Evolutionary conservation across 108 stramenopile species (phyloP).

Genomic region (Fragilariopsis cylindrus): DNA sequence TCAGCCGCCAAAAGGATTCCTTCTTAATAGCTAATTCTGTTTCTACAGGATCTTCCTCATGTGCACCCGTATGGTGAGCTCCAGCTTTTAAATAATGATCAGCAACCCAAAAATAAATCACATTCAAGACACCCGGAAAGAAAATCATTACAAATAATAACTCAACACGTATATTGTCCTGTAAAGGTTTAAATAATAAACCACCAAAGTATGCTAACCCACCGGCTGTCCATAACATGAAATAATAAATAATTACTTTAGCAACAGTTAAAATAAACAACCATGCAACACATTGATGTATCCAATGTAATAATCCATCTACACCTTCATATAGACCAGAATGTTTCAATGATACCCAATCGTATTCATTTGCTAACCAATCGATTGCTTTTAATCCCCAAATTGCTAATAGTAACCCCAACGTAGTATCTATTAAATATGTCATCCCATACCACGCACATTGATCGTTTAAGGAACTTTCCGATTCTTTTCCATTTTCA

Average conservation of each 20-base stretch:
- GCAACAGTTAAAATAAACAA: slow-evolving; percentile 70
- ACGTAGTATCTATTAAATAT: slow-evolving; percentile 85
- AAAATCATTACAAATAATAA: slow-evolving; percentile 92
- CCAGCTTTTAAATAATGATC: slow-evolving; percentile 85
- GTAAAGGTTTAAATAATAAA: slow-evolving; percentile 77
- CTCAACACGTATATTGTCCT: slow-evolving; percentile 81
- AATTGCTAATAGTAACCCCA: slow-evolving; percentile 80
- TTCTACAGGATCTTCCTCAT: slow-evolving; percentile 46
- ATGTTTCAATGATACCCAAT: slow-evolving; percentile 79
- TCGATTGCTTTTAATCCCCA: slow-evolving; percentile 69
- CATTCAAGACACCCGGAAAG: slow-evolving; percentile 88
- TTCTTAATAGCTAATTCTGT: slow-evolving; percentile 35
- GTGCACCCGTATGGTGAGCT: slow-evolving; percentile 48
- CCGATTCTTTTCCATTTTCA: slow-evolving; percentile 52
- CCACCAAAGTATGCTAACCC: slow-evolving; percentile 67
- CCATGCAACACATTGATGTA: slow-evolving; percentile 78
- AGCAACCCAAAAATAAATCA: slow-evolving; percentile 93
- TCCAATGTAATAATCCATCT: slow-evolving; percentile 74
- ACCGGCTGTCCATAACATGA: slow-evolving; percentile 67
- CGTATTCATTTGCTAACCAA: slow-evolving; percentile 53
- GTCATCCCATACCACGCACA: slow-evolving; percentile 93
- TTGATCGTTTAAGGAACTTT: slow-evolving; percentile 66
- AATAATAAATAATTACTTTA: slow-evolving; percentile 75
- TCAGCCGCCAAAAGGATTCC: slow-evolving; percentile 32
- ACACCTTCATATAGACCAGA: slow-evolving; percentile 85